phyloP scores from a whole-genome alignment of 495 filamentous ascomycete genomes.

The Pseudoneurospora amorphoporcata region DNA sequence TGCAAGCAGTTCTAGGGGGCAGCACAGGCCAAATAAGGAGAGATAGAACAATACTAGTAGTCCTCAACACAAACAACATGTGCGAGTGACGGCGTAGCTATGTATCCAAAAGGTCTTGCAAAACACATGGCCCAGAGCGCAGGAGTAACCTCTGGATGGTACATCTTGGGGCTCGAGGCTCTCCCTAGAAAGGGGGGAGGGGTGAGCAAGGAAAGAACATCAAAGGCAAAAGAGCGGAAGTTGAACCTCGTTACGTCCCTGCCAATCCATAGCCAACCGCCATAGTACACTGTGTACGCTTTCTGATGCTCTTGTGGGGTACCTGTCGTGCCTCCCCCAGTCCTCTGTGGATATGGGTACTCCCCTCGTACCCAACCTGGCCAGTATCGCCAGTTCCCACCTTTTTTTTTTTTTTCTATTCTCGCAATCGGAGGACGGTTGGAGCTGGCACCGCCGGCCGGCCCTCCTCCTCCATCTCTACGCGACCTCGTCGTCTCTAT shows the following conservation, averaged over 20 bases:
- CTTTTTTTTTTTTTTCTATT: not conserved
- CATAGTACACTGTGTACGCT: not conserved
- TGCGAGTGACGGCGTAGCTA: not conserved
- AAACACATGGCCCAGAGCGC: not conserved
- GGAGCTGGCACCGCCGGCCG: not conserved
- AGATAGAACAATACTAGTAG: not conserved
- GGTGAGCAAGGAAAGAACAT: not conserved
- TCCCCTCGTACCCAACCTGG: constrained; percentile 2
- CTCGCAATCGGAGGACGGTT: not conserved
- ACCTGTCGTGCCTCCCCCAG: constrained; percentile 18
- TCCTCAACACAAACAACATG: not conserved
- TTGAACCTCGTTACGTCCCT: not conserved
- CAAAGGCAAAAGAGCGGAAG: not conserved
- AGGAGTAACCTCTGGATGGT: not conserved
- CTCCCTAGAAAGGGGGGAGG: not conserved
- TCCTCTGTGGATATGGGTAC: constrained; percentile 4
- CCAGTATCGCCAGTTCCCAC: not conserved
- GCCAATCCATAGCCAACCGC: not conserved
- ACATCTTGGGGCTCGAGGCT: not conserved
- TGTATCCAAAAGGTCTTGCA: not conserved
- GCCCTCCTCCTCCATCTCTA: not conserved
- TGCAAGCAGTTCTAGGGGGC: not conserved
- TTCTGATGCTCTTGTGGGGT: constrained; percentile 6
- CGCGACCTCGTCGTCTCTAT: not conserved
- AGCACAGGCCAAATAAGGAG: not conserved